Percentiles rank a stretch among this genome's conserved stretches.
Conservation (phyloP, 768 basidiomycete genomes). For the Xerocomellus intermedius region DNA sequence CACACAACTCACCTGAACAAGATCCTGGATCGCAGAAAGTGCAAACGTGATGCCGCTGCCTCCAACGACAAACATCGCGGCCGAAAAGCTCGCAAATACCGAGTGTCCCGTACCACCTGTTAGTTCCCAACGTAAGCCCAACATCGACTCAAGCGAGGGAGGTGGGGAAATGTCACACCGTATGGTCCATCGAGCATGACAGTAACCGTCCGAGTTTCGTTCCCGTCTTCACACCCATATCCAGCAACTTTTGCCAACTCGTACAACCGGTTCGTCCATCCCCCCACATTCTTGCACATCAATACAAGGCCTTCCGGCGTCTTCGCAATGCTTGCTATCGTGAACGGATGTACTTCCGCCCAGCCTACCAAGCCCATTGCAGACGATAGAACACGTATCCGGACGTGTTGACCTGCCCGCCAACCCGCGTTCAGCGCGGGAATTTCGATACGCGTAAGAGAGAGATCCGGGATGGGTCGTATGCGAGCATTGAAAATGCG, state of each 20-base stretch:
- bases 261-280: slow-evolving; percentile 48
- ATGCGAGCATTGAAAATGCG: slow-evolving; percentile 45
- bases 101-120: slow-evolving; percentile 45
- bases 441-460: slow-evolving; percentile 46
- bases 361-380: slow-evolving; percentile 39
- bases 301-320: slow-evolving; percentile 47
- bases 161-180: slow-evolving; percentile 27
- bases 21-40: slow-evolving; percentile 50
- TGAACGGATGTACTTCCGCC: slow-evolving; percentile 52
- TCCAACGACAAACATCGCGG: slow-evolving; percentile 54
- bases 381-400: slow-evolving; percentile 44
- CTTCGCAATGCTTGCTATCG: slow-evolving; percentile 44
- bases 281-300: slow-evolving; percentile 49
- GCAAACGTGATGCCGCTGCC: slow-evolving; percentile 63
- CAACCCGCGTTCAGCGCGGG: slow-evolving; percentile 49
- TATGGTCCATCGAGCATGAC: slow-evolving; percentile 58
- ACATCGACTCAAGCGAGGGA: not conserved
- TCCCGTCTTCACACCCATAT: slow-evolving; percentile 31
- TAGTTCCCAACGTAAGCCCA: slow-evolving; percentile 2
- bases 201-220: slow-evolving; percentile 29
- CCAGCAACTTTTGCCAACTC: slow-evolving; percentile 38
- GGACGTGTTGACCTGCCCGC: slow-evolving; percentile 61
- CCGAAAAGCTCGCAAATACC: slow-evolving; percentile 48
- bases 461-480: slow-evolving; percentile 43
- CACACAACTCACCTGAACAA: slow-evolving; percentile 37